Conservation (phyloP, 2,329 filamentous ascomycete genomes). For the Beauveria asiatica region DNA sequence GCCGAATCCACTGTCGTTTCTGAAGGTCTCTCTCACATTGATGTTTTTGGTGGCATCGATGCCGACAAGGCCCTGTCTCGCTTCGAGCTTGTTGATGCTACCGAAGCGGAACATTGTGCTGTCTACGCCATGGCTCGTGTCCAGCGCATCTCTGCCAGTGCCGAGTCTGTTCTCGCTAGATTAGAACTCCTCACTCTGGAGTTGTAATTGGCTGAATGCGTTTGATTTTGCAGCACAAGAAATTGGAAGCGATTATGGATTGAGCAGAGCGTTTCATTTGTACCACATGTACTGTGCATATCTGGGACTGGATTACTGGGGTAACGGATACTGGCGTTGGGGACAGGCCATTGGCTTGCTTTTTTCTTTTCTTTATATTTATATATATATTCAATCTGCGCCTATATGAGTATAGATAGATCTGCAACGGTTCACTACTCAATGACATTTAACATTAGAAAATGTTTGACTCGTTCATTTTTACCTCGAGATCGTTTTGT, state of each 20-base stretch:
- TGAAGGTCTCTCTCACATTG: constrained; percentile 30
- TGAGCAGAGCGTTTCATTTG: constrained; percentile 10
- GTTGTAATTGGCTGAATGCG: constrained; percentile 17
- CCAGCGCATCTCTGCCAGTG: constrained; percentile 36
- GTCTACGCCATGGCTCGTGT: constrained; percentile 40
- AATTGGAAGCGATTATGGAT: constrained; percentile 8
- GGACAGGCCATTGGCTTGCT: background rate
- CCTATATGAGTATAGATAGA: constrained; percentile 6
- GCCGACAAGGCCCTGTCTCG: constrained; percentile 56
- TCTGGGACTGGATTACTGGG: constrained; percentile 4
- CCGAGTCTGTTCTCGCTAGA: constrained; percentile 28
- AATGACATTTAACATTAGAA: background rate
- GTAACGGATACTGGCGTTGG: constrained; percentile 7
- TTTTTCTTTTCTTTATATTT: background rate
- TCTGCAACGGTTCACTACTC: background rate
- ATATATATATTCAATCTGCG: background rate
- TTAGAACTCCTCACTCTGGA: constrained; percentile 30
- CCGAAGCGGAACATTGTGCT: constrained; percentile 38
- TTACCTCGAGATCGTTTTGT: background rate
- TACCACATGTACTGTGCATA: constrained; percentile 9
- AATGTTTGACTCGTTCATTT: background rate
- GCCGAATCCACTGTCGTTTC: constrained; percentile 31
- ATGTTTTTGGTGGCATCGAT: constrained; percentile 46
- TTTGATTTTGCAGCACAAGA: constrained; percentile 9
- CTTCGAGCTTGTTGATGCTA: constrained; percentile 55